Percentiles rank a stretch among this genome's conserved stretches.
Conservation (phyloP, 73 alveolate genomes). For the Stentor coeruleus region DNA sequence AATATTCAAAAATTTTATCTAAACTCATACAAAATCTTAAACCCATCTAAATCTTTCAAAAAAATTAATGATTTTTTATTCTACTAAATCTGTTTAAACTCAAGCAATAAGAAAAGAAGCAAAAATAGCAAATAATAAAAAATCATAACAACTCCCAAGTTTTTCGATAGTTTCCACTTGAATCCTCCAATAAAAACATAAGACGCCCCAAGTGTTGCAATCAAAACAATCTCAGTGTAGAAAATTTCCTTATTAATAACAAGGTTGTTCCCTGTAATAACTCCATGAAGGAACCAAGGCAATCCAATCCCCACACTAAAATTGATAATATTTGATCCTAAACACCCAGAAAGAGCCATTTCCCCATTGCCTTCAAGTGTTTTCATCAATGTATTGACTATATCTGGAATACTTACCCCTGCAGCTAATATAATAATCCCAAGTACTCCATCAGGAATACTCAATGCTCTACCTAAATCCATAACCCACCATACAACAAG, state of each 20-base stretch:
- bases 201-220: slow-evolving; percentile 7
- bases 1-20: too few species aligned
- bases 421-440: slow-evolving; percentile 19
- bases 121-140: slow-evolving; percentile 5
- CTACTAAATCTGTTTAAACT: slow-evolving; percentile 20
- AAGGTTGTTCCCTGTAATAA: background rate
- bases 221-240: background rate
- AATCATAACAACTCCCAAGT: slow-evolving; percentile 15
- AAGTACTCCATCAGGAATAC: slow-evolving; percentile 21
- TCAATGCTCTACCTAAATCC: slow-evolving; percentile 8
- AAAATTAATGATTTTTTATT: too few species aligned
- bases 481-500: slow-evolving; percentile 22
- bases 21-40: too few species aligned
- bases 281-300: slow-evolving; percentile 19
- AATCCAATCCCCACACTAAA: slow-evolving; percentile 1
- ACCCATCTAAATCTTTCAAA: too few species aligned
- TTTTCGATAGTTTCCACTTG: background rate
- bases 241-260: background rate
- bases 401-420: slow-evolving; percentile 9
- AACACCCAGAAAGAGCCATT: background rate
- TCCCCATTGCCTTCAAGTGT: slow-evolving; percentile 23
- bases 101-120: background rate
- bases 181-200: slow-evolving; percentile 1
- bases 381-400: background rate
- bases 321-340: background rate